Base-by-base conservation (phyloP, 495 filamentous ascomycete species). In the Astrocystis sublimbata region DNA sequence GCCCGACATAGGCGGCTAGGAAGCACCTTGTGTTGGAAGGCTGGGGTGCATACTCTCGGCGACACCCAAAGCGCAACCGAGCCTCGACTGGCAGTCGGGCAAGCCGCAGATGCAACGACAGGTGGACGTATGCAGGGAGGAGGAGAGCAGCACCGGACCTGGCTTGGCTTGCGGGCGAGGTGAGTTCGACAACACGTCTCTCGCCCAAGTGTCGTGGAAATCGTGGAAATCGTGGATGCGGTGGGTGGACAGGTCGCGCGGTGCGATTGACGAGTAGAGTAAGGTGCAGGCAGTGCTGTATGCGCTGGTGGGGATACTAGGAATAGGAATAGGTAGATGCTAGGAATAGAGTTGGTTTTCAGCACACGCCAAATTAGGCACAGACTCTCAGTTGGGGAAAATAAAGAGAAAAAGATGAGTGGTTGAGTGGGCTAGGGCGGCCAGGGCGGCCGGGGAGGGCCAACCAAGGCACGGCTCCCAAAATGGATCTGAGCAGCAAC, bases 361-460 rank as follows among this genome's bases (percentile, higher is more conserved):
- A 61, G 49, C 59, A 62, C 41, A 49, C 60, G 60, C 60, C 60
- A 62, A 56, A 62, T 55, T 62, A 49, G 51, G 50, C 28, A 46
- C 41, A 49, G 31, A 49, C 60, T 50, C 60, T 51, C 55, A 56
- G 56, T 55, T 62, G 41, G 51, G 50, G 19, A 46, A 30, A 49
- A 23, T 49, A 30, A 9, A 46, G 45, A 49, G 49, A 60, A 60
- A 60, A 60, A 60, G 45, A 26, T 52, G 35, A 51, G 38, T 51
- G 58, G 58, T 24, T 47, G 43, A 47, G 46, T 24, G 9, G 36
- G 33, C 36, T 38, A 45, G 38, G 40, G 46, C 24, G 47, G 47
- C 38, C 33, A n/a, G n/a, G n/a, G n/a, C n/a, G n/a, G n/a, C n/a
- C n/a, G n/a, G n/a, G n/a, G n/a, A n/a, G n/a, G n/a, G n/a, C n/a